These are phyloP conservation scores for Stygiomarasmius scandens DNA, from an alignment of 1,284 basidiomycete species.

Conservation along the genomic window DNA sequence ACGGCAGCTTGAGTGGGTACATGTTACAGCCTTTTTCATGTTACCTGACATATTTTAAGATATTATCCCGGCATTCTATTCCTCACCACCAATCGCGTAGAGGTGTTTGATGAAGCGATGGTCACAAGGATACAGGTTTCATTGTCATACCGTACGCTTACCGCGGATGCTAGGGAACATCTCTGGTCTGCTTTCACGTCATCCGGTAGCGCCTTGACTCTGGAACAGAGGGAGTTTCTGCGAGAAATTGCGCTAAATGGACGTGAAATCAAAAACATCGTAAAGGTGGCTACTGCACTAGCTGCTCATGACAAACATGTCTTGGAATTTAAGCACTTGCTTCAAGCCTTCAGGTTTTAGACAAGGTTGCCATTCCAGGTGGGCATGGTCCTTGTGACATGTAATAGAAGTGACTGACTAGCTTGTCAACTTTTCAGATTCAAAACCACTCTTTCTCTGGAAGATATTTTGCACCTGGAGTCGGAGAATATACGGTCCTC, in stretches of 20 bases:
- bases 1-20: slow-evolving; percentile 31
- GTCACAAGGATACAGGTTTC: slow-evolving; percentile 34
- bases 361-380: too few relatives aligned
- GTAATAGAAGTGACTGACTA: too few relatives aligned
- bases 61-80: slow-evolving; percentile 39
- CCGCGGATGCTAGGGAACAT: slow-evolving; percentile 18
- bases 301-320: not conserved
- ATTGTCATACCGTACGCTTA: slow-evolving; percentile 30
- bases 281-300: not conserved
- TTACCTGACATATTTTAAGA: slow-evolving; percentile 10
- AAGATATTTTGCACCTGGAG: too few relatives aligned
- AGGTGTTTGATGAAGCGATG: slow-evolving; percentile 36
- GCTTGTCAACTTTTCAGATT: too few relatives aligned
- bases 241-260: slow-evolving; percentile 17
- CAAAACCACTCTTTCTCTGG: too few relatives aligned
- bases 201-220: too few relatives aligned
- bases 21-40: not conserved
- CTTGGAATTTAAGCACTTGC: not conserved
- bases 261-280: slow-evolving; percentile 17
- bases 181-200: slow-evolving; percentile 34
- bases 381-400: too few relatives aligned
- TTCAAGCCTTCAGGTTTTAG: not conserved
- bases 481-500: too few relatives aligned
- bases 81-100: slow-evolving; percentile 38
- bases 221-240: slow-evolving; percentile 1